Conservation (phyloP, 345 rosid genomes). For the Rubroshorea leprosula region DNA sequence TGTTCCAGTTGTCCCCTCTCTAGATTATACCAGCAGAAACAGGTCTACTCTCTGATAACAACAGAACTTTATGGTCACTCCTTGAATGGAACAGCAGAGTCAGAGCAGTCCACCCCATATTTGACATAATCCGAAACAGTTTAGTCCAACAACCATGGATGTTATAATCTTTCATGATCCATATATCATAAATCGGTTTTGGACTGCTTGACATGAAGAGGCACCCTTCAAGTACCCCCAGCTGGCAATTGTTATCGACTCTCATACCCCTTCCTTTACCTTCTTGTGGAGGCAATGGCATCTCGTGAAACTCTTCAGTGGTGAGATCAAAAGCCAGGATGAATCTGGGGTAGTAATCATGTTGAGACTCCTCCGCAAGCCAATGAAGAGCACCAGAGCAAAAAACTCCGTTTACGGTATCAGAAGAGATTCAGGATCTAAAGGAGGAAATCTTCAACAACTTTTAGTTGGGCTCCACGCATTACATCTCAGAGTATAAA, state of each 20-base stretch:
- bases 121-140: background rate
- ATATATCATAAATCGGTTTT: background rate
- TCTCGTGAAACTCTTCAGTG: background rate
- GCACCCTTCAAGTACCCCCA: background rate
- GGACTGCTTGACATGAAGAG: background rate
- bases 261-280: background rate
- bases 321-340: background rate
- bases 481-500: no score
- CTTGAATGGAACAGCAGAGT: background rate
- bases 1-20: background rate
- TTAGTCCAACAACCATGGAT: background rate
- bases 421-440: no score
- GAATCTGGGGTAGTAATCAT: no score
- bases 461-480: no score
- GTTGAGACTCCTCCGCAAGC: no score
- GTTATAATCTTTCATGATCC: background rate
- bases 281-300: background rate
- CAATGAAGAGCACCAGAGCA: no score
- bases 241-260: background rate
- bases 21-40: background rate
- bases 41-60: background rate
- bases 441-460: no score
- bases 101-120: background rate
- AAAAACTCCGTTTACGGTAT: no score
- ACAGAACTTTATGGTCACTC: background rate